Percentiles rank a stretch among this genome's conserved stretches.
phyloP scores from a whole-genome alignment of 371 early-diverging fungal species.

The Mortierella sp. region DNA sequence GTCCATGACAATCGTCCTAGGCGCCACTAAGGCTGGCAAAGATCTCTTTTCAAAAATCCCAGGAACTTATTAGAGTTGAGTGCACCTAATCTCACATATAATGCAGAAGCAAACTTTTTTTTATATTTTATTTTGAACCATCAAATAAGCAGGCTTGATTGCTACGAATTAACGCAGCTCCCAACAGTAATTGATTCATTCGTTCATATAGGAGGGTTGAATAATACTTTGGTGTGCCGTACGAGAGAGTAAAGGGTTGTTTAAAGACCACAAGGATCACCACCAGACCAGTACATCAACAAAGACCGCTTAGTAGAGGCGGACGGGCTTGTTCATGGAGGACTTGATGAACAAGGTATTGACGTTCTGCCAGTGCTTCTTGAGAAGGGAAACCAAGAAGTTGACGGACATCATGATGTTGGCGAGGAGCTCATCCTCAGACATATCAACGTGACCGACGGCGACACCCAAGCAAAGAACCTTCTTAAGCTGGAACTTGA shows the following conservation, averaged over 20 bases:
- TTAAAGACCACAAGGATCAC: not conserved
- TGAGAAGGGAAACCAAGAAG: slow-evolving; percentile 97
- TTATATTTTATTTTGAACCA: slow-evolving; percentile 53
- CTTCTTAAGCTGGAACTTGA: slow-evolving; percentile 99
- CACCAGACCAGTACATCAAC: not conserved
- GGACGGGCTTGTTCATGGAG: slow-evolving; percentile 96
- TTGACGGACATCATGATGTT: slow-evolving; percentile 99
- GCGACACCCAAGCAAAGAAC: slow-evolving; percentile 98
- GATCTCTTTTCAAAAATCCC: too few relatives aligned
- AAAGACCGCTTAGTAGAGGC: slow-evolving; percentile 75
- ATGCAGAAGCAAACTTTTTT: too few relatives aligned
- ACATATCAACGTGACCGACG: slow-evolving; percentile 97
- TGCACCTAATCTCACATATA: too few relatives aligned
- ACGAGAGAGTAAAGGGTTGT: slow-evolving; percentile 28
- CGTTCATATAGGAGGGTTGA: slow-evolving; percentile 24
- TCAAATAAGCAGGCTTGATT: slow-evolving; percentile 59
- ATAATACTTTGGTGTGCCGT: slow-evolving; percentile 60
- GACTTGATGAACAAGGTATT: slow-evolving; percentile 98
- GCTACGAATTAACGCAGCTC: slow-evolving; percentile 57
- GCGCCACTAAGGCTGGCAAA: too few relatives aligned
- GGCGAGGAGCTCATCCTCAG: slow-evolving; percentile 94
- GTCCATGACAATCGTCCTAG: too few relatives aligned
- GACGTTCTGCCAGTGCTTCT: slow-evolving; percentile 99
- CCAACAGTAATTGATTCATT: slow-evolving; percentile 56
- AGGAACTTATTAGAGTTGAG: too few relatives aligned